These are phyloP conservation scores for Trichoderma pleuroti DNA, from an alignment of 2,329 filamentous ascomycete species.

Conservation along the genomic window DNA sequence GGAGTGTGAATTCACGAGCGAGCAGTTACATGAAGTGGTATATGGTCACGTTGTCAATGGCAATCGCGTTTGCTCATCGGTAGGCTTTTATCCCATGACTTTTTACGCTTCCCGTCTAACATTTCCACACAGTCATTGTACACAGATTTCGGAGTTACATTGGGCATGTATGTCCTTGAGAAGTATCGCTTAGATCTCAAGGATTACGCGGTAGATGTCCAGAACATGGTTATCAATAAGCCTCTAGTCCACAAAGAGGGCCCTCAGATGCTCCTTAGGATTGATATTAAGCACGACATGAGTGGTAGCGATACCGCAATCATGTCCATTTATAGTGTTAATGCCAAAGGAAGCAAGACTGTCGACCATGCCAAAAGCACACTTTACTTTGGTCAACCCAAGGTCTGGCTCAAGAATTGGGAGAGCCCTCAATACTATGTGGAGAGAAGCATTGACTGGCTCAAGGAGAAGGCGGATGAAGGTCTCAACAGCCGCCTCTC, in stretches of 20 bases:
- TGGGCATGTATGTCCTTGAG: constrained; percentile 51
- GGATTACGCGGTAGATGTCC: constrained; percentile 34
- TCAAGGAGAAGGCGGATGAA: constrained; percentile 9
- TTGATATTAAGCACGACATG: not conserved
- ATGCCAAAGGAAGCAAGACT: constrained; percentile 35
- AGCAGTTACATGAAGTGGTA: constrained; percentile 58
- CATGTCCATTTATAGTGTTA: constrained; percentile 8
- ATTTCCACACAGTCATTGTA: constrained; percentile 34
- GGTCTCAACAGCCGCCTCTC: constrained; percentile 7
- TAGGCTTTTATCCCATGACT: not conserved
- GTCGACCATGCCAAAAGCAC: constrained; percentile 14
- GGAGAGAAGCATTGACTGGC: constrained; percentile 14
- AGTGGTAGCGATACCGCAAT: not conserved
- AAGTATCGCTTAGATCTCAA: not conserved
- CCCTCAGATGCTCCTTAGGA: constrained; percentile 1
- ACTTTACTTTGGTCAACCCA: constrained; percentile 16
- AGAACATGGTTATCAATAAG: constrained; percentile 42
- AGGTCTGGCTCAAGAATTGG: constrained; percentile 11
- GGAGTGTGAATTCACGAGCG: constrained; percentile 63
- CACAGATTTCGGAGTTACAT: constrained; percentile 62
- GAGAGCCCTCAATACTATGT: constrained; percentile 11
- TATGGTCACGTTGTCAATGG: constrained; percentile 67
- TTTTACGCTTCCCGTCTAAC: constrained; percentile 25
- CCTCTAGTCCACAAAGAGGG: constrained; percentile 15
- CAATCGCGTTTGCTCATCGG: constrained; percentile 60